Conservation (phyloP, 2,329 filamentous ascomycete species). For the Rosellinia necatrix region DNA sequence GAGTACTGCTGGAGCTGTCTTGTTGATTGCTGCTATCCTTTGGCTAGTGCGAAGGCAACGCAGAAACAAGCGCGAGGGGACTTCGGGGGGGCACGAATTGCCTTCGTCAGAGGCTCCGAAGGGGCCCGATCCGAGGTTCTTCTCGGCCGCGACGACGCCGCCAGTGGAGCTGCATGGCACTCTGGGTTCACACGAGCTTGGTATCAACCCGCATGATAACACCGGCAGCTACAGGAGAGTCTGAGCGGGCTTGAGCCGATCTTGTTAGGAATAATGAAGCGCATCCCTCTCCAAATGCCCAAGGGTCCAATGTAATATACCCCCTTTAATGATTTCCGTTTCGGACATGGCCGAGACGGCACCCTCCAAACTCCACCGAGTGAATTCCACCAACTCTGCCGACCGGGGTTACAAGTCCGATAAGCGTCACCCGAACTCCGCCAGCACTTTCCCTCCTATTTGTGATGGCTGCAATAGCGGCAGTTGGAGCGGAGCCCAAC, state of each 20-base stretch:
- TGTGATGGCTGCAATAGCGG: too few relatives aligned
- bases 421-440: background rate
- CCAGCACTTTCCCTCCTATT: background rate
- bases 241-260: too few relatives aligned
- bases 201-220: background rate
- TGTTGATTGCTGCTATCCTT: background rate
- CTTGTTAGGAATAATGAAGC: too few relatives aligned
- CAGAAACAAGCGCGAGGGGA: background rate
- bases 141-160: background rate
- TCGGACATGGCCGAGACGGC: background rate
- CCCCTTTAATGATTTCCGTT: background rate
- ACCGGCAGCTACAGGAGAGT: too few relatives aligned
- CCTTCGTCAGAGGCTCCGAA: background rate
- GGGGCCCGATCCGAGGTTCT: background rate
- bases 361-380: constrained; percentile 13
- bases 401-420: background rate
- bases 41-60: background rate
- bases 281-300: too few relatives aligned
- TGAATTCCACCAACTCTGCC: constrained; percentile 7
- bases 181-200: background rate
- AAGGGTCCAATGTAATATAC: too few relatives aligned
- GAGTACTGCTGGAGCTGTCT: background rate
- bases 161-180: background rate
- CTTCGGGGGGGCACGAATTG: background rate
- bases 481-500: too few relatives aligned